Base-by-base conservation (phyloP, 2,329 filamentous ascomycete species). In the Mycosphaerella arachidis region DNA sequence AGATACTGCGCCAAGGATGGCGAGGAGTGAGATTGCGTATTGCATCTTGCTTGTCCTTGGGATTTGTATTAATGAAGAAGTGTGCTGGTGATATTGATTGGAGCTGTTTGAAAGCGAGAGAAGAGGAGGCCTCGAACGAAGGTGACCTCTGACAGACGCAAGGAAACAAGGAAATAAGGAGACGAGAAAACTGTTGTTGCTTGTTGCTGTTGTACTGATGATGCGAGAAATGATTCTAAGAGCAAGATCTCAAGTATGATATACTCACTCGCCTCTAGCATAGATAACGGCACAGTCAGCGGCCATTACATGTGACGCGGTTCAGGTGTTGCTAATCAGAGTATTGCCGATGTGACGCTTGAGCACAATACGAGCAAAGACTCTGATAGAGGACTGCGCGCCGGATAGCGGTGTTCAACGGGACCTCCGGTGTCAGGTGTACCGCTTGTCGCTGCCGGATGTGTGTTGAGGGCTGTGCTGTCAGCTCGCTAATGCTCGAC, bases 1-100 rank as follows among this genome's bases (percentile, higher is more conserved):
- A 29, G 53, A 55, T 35, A 55, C 53, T 30, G 53, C 53, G 53
- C 53, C 53, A 55, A 45, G 20, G 53, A 55, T 45, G 35, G 53
- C 53, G 53, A 55, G 37, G 53, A 48, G 3, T 30, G 53, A 48
- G 24, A 55, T 30, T 24, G 40, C 37, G 35, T 43, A 55, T 10
- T 45, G 53, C 53, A 55, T 55, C n/a, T 18, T 55, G 33, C 35
- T 55, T 9, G n/a, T 16, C 9, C 10, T n/a, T 18, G 1, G 1
- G 43, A 35, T 9, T 2, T 8, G 12, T 35, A 12, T 12, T 35
- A 35, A 12, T 10, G 13, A 43, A 53, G 29, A 33, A 9, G 50
- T 27, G 6, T 30, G 6, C 31, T 40, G n/a, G 18, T 54, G 27
- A 18, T n/a, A 20, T 18, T 30, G 37, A 45, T 45, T 46, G 31